Conservation (phyloP, 805 yeast genomes). For the Cyberlindnera mrakii region DNA sequence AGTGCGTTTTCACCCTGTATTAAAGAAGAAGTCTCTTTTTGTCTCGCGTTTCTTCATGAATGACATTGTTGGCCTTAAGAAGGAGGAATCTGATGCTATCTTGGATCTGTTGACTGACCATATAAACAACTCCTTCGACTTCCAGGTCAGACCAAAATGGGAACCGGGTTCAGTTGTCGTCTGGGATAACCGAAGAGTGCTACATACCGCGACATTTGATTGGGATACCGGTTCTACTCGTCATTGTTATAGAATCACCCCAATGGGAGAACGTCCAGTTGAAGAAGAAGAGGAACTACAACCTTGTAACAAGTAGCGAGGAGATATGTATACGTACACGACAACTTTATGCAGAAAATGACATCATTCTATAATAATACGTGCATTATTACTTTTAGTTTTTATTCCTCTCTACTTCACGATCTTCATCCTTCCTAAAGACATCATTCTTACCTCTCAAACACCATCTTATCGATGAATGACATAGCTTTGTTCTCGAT, state of each 20-base stretch:
- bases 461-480: conserved; percentile 36
- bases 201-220: conserved; percentile 66
- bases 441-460: conserved; percentile 31
- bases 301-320: conserved; percentile 14
- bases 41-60: conserved; percentile 59
- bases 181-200: conserved; percentile 74
- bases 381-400: neutral
- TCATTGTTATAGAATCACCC: conserved; percentile 70
- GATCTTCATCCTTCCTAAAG: conserved; percentile 35
- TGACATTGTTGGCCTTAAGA: conserved; percentile 64
- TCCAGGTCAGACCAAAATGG: conserved; percentile 68
- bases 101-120: conserved; percentile 51
- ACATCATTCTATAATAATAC: conserved; percentile 3
- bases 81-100: conserved; percentile 61
- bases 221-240: conserved; percentile 64
- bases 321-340: neutral
- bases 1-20: conserved; percentile 68
- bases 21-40: conserved; percentile 52
- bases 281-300: conserved; percentile 37
- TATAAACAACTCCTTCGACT: conserved; percentile 48
- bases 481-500: conserved; percentile 21
- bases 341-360: conserved; percentile 1
- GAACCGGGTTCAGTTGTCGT: conserved; percentile 63
- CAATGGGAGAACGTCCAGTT: conserved; percentile 67
- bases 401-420: conserved; percentile 7